These are phyloP conservation scores for Flaveria robusta DNA, from an alignment of 129 eudicot species.

Conservation along the genomic window DNA sequence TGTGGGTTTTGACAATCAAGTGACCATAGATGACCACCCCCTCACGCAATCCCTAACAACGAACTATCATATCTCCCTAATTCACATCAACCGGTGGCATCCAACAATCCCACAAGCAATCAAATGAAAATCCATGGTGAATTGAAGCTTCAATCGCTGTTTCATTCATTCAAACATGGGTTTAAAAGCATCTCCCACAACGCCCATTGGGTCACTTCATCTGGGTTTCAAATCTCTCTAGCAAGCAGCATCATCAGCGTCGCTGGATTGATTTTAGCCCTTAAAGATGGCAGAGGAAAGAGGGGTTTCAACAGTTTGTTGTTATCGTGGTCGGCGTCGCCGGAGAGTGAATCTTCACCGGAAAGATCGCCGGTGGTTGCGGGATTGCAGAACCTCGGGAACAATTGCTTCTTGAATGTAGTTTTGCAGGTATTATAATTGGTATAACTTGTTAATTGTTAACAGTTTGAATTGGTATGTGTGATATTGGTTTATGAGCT, in stretches of 20 bases:
- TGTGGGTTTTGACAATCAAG: conserved; percentile 16
- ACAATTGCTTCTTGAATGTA: conserved; percentile 93
- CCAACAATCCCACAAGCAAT: background rate
- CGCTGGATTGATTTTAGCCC: conserved; percentile 58
- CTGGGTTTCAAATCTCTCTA: conserved; percentile 49
- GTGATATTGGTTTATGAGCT: background rate
- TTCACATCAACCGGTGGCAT: background rate
- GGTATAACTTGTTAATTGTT: too few relatives aligned
- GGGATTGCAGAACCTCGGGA: conserved; percentile 86
- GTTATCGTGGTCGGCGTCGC: conserved; percentile 35
- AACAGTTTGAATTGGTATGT: too few relatives aligned
- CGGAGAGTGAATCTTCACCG: conserved; percentile 23
- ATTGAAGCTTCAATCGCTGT: conserved; percentile 37
- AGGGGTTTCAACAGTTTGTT: conserved; percentile 21
- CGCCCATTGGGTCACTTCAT: conserved; percentile 49
- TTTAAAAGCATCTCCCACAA: conserved; percentile 28
- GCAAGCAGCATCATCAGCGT: conserved; percentile 60
- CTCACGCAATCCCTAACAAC: background rate
- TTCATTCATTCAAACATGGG: conserved; percentile 48
- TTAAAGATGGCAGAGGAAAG: conserved; percentile 48
- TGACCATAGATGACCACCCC: conserved; percentile 21
- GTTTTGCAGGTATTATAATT: conserved; percentile 68
- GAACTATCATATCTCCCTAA: background rate
- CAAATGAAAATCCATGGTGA: conserved; percentile 47
- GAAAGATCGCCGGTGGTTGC: conserved; percentile 53